Evolutionary conservation across 768 basidiomycete genomes (phyloP), one percentile per base, ranked within the genome.

Genomic region (Coprinellus micaceus): DNA sequence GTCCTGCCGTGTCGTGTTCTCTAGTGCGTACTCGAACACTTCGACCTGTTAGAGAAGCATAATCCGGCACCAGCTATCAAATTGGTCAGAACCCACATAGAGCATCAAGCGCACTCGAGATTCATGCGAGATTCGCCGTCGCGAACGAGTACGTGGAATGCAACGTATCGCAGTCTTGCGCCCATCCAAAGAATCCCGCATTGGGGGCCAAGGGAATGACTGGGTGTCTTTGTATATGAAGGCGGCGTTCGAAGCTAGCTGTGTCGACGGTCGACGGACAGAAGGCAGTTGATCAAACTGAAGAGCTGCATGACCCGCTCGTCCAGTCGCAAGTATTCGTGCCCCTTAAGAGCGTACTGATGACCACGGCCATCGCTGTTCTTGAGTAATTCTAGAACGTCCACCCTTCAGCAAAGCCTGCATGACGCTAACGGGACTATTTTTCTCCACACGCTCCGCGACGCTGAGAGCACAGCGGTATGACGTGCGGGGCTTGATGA

Each of bases 261-360:
- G 94, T 91, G 65, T 99, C 96, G 19, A n/a, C n/a, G n/a, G n/a
- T n/a, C n/a, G n/a, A 93, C 86, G 6, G 91, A 88, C 26, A 99
- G 84, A 2, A 98, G 75, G 0, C 93, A 96, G 71, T 99, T 99
- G 64, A 98, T 89, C 46, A 99, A 85, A 57, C 97, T 90, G 71
- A 98, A 98, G 19, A 98, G 81, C 69, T 99, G 97, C 96, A 98
- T 98, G 55, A 98, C 97, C 59, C 97, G 84, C 65, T 99, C 97
- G 67, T 99, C 97, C 72, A 98, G 97, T 37, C 97, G 94, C 50
- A 99, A 79, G 75, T 99, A 97, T 74, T 99, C 97, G 70, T 99
- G 97, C 7, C 97, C 97, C 81, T 99, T 99, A 52, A 99, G 79
- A 30, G 80, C 63, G 68, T 92, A 99, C 64, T 93, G 87, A 65